A percentile compares a stretch with the other conserved stretches of the same genome.
phyloP scores from a whole-genome alignment of 192 early-diverging fungal genomes.

The Spizellomyces punctatus region DNA sequence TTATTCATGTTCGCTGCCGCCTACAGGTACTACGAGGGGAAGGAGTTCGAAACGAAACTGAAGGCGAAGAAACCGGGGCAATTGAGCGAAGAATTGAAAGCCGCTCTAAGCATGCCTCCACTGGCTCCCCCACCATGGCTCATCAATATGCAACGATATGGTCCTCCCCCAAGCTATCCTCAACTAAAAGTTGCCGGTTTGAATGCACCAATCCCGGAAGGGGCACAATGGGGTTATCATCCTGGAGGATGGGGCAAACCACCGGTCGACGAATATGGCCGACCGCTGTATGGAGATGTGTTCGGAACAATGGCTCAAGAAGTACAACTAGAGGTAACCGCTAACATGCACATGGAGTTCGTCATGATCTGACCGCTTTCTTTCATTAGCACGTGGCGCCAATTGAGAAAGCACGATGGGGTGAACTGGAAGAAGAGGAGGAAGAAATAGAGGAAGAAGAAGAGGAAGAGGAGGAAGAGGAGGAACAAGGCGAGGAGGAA shows the following conservation, averaged over 20 bases:
- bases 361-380: background rate
- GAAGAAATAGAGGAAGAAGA: constrained; percentile 73
- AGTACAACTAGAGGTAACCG: constrained; percentile 56
- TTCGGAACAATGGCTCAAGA: constrained; percentile 69
- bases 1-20: background rate
- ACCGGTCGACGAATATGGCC: constrained; percentile 70
- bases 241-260: constrained; percentile 82
- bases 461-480: constrained; percentile 60
- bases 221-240: constrained; percentile 98
- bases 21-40: constrained; percentile 88
- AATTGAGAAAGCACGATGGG: constrained; percentile 81
- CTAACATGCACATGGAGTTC: background rate
- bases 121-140: constrained; percentile 96
- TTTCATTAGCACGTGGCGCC: constrained; percentile 59
- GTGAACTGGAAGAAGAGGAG: constrained; percentile 84
- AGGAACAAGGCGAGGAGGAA: constrained; percentile 44
- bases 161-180: constrained; percentile 93
- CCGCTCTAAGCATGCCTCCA: constrained; percentile 88
- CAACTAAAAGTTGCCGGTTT: constrained; percentile 88
- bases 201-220: constrained; percentile 94
- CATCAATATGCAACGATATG: constrained; percentile 97
- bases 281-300: constrained; percentile 95
- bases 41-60: constrained; percentile 89
- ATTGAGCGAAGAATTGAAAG: constrained; percentile 79
- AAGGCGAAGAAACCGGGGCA: constrained; percentile 87